These are phyloP conservation scores for Suillus variegatus DNA, from an alignment of 768 basidiomycete genomes.

Conservation along the genomic window DNA sequence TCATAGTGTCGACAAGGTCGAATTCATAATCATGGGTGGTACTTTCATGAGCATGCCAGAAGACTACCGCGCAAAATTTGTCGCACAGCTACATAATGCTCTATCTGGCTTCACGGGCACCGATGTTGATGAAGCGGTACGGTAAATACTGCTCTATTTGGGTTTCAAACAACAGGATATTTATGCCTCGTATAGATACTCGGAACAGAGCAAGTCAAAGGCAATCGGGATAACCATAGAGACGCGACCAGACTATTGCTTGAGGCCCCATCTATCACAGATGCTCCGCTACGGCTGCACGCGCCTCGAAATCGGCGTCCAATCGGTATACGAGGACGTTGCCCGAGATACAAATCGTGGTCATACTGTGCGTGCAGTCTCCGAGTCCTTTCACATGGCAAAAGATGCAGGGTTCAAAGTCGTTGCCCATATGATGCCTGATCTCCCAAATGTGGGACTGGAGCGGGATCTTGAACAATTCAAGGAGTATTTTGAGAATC, in stretches of 20 bases:
- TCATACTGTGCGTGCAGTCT: slow-evolving; percentile 96
- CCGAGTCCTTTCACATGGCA: slow-evolving; percentile 95
- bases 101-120: slow-evolving; percentile 92
- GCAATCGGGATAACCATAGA: slow-evolving; percentile 99
- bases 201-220: slow-evolving; percentile 96
- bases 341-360: slow-evolving; percentile 98
- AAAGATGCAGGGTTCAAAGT: slow-evolving; percentile 99
- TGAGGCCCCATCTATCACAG: slow-evolving; percentile 95
- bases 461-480: slow-evolving; percentile 98
- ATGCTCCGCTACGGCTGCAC: slow-evolving; percentile 99
- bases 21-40: slow-evolving; percentile 96
- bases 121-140: slow-evolving; percentile 94
- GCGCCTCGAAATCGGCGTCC: slow-evolving; percentile 96
- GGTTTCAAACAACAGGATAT: neutral
- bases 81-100: slow-evolving; percentile 96
- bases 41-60: slow-evolving; percentile 99
- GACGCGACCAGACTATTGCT: slow-evolving; percentile 96
- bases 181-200: slow-evolving; percentile 57
- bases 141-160: slow-evolving; percentile 39
- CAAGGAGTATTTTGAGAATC: slow-evolving; percentile 99
- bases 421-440: slow-evolving; percentile 99
- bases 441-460: slow-evolving; percentile 95
- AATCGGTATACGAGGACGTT: slow-evolving; percentile 99
- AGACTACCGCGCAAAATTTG: slow-evolving; percentile 89
- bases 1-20: slow-evolving; percentile 96